These are phyloP conservation scores for Stagonosporopsis tanaceti DNA, from an alignment of 2,329 filamentous ascomycete genomes.

Conservation along the genomic window DNA sequence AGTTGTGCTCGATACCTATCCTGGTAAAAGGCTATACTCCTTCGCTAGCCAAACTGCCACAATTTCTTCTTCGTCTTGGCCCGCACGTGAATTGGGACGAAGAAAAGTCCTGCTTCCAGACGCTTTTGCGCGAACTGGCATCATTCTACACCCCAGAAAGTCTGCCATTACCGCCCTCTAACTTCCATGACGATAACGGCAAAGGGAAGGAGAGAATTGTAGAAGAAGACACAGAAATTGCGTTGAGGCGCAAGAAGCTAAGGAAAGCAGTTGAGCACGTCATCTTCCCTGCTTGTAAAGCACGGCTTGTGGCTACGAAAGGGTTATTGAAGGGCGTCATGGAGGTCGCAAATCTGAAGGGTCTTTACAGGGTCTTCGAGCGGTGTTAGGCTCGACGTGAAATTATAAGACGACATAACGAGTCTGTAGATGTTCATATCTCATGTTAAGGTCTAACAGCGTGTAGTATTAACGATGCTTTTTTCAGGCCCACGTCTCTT, in stretches of 20 bases:
- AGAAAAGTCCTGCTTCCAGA: conserved; percentile 85
- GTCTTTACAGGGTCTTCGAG: conserved; percentile 93
- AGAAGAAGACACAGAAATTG: conserved; percentile 53
- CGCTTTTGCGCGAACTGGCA: conserved; percentile 85
- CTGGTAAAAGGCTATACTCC: conserved; percentile 90
- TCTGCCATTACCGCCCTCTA: conserved; percentile 63
- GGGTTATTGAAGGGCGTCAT: conserved; percentile 78
- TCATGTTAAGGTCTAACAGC: not conserved
- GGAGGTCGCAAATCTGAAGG: conserved; percentile 91
- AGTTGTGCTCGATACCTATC: conserved; percentile 81
- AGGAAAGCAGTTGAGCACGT: conserved; percentile 80
- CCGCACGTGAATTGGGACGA: conserved; percentile 87
- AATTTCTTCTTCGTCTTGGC: conserved; percentile 86
- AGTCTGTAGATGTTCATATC: not conserved
- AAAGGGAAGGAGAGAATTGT: conserved; percentile 30
- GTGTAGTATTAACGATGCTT: not conserved
- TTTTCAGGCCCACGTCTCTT: conserved; percentile 33
- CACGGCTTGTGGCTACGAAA: conserved; percentile 82
- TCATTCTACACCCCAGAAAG: conserved; percentile 90
- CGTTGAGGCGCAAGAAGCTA: conserved; percentile 70
- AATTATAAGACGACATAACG: not conserved
- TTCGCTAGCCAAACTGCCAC: conserved; percentile 82
- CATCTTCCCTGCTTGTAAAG: conserved; percentile 88
- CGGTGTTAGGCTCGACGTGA: conserved; percentile 66
- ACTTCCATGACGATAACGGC: conserved; percentile 52